Conservation (phyloP, 371 early-diverging fungal species). For the Mortierella sp. region DNA sequence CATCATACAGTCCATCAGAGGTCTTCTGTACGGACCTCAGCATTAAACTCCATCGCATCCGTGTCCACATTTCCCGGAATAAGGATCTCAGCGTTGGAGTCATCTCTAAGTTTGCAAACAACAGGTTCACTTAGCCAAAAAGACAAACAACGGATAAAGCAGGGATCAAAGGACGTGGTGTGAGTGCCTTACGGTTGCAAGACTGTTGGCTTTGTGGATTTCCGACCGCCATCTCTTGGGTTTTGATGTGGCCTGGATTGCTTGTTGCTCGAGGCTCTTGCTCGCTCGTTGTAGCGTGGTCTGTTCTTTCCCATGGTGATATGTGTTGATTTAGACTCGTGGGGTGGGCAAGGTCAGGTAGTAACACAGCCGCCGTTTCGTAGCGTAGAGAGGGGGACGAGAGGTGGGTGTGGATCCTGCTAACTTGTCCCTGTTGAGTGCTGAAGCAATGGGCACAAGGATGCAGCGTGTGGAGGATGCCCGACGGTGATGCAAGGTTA, state of each 20-base stretch:
- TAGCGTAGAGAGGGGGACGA: too few species aligned
- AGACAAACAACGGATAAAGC: too few species aligned
- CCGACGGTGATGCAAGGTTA: too few species aligned
- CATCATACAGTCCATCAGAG: too few species aligned
- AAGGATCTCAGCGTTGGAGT: constrained; percentile 59
- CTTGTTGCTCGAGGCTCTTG: constrained; percentile 55
- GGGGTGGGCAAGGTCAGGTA: too few species aligned
- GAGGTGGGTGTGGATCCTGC: too few species aligned
- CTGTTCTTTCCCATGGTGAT: constrained; percentile 66
- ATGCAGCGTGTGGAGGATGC: too few species aligned
- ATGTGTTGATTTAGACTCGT: too few species aligned
- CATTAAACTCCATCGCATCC: constrained; percentile 26
- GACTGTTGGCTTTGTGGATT: constrained; percentile 29
- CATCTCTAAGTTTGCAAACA: constrained; percentile 16
- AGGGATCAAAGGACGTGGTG: neutral
- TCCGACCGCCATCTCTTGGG: constrained; percentile 63
- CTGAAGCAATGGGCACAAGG: too few species aligned
- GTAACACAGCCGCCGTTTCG: too few species aligned
- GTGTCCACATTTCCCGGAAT: constrained; percentile 43
- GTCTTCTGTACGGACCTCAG: too few species aligned
- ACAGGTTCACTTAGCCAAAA: neutral
- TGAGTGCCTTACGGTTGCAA: constrained; percentile 14
- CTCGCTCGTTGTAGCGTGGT: constrained; percentile 69
- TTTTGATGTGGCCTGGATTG: constrained; percentile 61
- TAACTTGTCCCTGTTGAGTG: too few species aligned